Evolutionary conservation across 2,329 filamentous ascomycete species (phyloP).

Genomic region (Fusarium vanettenii): DNA sequence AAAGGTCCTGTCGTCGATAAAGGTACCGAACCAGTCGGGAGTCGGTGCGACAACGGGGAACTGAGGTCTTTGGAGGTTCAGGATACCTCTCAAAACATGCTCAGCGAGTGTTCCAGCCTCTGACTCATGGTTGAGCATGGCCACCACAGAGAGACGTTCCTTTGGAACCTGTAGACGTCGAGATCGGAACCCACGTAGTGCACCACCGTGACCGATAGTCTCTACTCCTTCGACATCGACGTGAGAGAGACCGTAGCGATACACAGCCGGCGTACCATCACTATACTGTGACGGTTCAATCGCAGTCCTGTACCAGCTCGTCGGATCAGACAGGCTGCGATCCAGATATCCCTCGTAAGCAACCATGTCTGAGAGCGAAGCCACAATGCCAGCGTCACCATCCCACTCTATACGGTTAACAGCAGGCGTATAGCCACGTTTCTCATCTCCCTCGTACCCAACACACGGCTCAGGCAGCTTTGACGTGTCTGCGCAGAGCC

Average conservation of each 20-base stretch:
- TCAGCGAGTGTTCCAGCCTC: slow-evolving; percentile 19
- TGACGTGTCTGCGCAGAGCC: slow-evolving; percentile 21
- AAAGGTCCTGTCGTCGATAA: slow-evolving; percentile 28
- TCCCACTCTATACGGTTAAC: slow-evolving; percentile 29
- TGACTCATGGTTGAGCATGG: slow-evolving; percentile 29
- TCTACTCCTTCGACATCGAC: slow-evolving; percentile 11
- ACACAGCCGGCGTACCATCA: slow-evolving; percentile 20
- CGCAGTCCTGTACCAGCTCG: slow-evolving; percentile 24
- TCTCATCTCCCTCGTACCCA: slow-evolving; percentile 28
- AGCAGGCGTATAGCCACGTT: slow-evolving; percentile 17
- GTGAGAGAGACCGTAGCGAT: slow-evolving; percentile 19
- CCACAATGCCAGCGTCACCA: slow-evolving; percentile 29
- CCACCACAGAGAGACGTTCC: slow-evolving; percentile 25
- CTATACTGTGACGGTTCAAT: slow-evolving; percentile 17
- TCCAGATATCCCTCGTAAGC: slow-evolving; percentile 26
- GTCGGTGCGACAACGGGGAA: slow-evolving; percentile 12
- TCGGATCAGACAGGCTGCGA: slow-evolving; percentile 12
- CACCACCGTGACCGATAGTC: slow-evolving; percentile 21
- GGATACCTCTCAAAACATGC: slow-evolving; percentile 1
- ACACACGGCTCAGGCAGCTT: slow-evolving; percentile 17
- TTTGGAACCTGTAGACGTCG: slow-evolving; percentile 22
- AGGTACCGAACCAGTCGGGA: slow-evolving; percentile 11
- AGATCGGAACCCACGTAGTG: slow-evolving; percentile 27
- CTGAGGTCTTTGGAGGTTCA: slow-evolving; percentile 16
- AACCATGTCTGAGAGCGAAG: slow-evolving; percentile 26